Evolutionary conservation across 2,329 filamentous ascomycete genomes (phyloP).

Genomic region (Cladosporium sp.): DNA sequence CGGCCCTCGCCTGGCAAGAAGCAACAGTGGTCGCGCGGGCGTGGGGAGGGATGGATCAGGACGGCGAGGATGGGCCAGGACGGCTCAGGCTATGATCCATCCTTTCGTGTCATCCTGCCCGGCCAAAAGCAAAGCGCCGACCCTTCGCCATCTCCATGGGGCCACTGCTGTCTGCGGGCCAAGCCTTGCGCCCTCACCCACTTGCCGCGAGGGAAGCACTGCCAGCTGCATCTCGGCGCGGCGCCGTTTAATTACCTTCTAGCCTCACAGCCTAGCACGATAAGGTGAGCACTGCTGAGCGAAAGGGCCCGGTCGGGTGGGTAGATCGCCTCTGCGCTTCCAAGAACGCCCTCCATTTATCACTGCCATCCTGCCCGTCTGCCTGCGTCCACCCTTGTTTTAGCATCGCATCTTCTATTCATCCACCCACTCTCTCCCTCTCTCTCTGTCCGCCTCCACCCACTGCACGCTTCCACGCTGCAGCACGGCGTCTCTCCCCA

Average conservation of each 20-base stretch:
- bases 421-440: slow-evolving; percentile 1
- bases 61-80: neutral
- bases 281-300: slow-evolving; percentile 3
- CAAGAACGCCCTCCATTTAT: slow-evolving; percentile 9
- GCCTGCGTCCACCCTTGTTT: neutral
- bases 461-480: neutral
- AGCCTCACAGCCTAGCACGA: slow-evolving; percentile 8
- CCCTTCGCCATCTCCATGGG: slow-evolving; percentile 4
- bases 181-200: slow-evolving; percentile 7
- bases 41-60: neutral
- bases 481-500: neutral
- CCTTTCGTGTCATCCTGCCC: slow-evolving; percentile 10
- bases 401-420: neutral
- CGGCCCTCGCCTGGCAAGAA: no score
- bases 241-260: slow-evolving; percentile 10
- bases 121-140: slow-evolving; percentile 5
- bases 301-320: slow-evolving; percentile 8
- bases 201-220: slow-evolving; percentile 5
- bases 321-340: slow-evolving; percentile 2
- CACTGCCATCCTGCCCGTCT: neutral
- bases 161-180: slow-evolving; percentile 4
- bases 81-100: slow-evolving; percentile 3
- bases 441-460: neutral
- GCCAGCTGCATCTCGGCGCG: slow-evolving; percentile 1
- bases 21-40: neutral